Evolutionary conservation across 768 basidiomycete species (phyloP).

Genomic region (Phlebiopsis gigantea): DNA sequence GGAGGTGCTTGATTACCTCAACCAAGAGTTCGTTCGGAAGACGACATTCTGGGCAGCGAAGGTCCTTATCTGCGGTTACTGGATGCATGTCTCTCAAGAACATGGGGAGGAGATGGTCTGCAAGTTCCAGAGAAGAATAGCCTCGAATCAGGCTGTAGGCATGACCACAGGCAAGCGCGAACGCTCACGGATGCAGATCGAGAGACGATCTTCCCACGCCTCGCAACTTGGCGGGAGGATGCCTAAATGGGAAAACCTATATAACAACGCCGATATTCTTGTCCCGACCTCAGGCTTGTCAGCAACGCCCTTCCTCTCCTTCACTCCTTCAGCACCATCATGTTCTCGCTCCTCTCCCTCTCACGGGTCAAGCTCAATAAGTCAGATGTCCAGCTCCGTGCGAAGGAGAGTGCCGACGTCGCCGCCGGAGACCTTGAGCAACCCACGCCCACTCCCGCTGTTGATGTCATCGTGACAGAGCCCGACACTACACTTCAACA

Average conservation of each 20-base stretch:
- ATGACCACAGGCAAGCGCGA: slow-evolving; percentile 1
- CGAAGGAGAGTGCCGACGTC: not conserved
- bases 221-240: not conserved
- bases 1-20: no score
- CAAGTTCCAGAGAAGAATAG: no score
- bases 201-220: slow-evolving; percentile 5
- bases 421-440: not conserved
- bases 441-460: not conserved
- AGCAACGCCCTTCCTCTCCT: not conserved
- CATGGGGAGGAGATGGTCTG: no score
- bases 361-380: slow-evolving; percentile 2
- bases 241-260: slow-evolving; percentile 3
- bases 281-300: not conserved
- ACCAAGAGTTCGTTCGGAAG: no score
- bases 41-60: no score
- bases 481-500: not conserved
- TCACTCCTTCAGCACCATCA: not conserved
- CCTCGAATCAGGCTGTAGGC: no score
- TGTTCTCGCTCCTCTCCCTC: not conserved
- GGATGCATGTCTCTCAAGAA: no score
- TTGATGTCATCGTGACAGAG: not conserved
- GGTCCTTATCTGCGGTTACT: no score
- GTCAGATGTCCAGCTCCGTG: not conserved
- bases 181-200: not conserved
- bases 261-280: not conserved